Conservation (phyloP, 306 rosid species). For the Lithocarpus polystachyus region DNA sequence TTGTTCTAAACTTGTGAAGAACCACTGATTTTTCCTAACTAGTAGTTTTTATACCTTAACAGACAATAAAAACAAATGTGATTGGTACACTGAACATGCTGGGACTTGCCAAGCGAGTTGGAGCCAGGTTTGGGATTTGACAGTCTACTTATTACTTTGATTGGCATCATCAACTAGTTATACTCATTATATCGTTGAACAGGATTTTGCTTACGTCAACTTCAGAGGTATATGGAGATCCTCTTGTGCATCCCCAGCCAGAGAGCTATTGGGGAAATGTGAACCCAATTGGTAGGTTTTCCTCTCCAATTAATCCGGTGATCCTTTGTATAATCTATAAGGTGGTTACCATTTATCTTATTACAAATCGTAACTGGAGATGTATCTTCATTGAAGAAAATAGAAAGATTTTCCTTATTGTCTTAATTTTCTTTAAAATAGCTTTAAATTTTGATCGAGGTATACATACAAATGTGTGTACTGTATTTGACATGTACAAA, state of each 20-base stretch:
- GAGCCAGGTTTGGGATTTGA: slow-evolving; percentile 67
- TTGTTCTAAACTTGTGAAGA: neutral
- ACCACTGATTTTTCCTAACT: neutral
- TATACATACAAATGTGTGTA: neutral
- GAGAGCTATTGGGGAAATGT: slow-evolving; percentile 98
- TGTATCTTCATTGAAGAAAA: neutral
- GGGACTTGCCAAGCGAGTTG: slow-evolving; percentile 98
- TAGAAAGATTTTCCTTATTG: neutral
- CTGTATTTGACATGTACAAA: neutral
- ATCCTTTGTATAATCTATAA: slow-evolving; percentile 12
- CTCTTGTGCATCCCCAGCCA: slow-evolving; percentile 88
- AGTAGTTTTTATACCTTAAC: slow-evolving; percentile 20
- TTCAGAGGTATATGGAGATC: slow-evolving; percentile 97
- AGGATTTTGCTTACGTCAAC: slow-evolving; percentile 98
- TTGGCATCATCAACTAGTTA: slow-evolving; percentile 16
- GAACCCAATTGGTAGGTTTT: slow-evolving; percentile 83
- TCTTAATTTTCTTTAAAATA: neutral
- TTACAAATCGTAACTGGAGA: neutral
- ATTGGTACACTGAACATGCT: slow-evolving; percentile 97
- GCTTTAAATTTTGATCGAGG: neutral
- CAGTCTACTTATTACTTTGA: slow-evolving; percentile 6
- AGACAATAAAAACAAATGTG: slow-evolving; percentile 97
- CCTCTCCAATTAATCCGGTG: slow-evolving; percentile 20
- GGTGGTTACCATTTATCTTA: slow-evolving; percentile 1
- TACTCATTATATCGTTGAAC: slow-evolving; percentile 25